A percentile compares a stretch with the other conserved stretches of the same genome.
phyloP scores from a whole-genome alignment of 1,284 basidiomycete genomes.

The Irpex sp. region DNA sequence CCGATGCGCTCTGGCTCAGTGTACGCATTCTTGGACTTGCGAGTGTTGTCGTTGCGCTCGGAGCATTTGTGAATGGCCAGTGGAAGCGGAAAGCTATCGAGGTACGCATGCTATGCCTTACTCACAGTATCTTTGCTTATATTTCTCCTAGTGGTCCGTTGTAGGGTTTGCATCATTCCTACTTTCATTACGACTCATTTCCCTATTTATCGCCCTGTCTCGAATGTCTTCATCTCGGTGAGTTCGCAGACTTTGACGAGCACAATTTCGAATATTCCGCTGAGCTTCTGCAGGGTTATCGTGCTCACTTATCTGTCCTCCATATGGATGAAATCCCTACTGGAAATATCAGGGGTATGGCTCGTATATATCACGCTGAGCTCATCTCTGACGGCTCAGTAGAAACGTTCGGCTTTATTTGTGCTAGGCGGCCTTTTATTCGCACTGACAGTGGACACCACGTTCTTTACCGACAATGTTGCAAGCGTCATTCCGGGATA shows the following conservation, averaged over 20 bases:
- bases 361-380: constrained; percentile 1
- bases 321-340: constrained; percentile 54
- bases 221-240: constrained; percentile 64
- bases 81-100: constrained; percentile 52
- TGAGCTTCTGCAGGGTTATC: constrained; percentile 44
- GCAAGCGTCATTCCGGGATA: constrained; percentile 56
- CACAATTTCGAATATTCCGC: not conserved
- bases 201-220: constrained; percentile 57
- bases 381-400: constrained; percentile 3
- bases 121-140: not conserved
- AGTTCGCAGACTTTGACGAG: constrained; percentile 13
- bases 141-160: constrained; percentile 56
- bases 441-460: constrained; percentile 53
- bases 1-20: constrained; percentile 70
- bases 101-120: constrained; percentile 34
- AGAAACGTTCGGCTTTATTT: constrained; percentile 34
- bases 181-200: constrained; percentile 64
- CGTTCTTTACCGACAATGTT: constrained; percentile 41
- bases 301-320: constrained; percentile 65
- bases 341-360: constrained; percentile 45
- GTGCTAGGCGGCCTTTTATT: constrained; percentile 42
- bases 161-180: constrained; percentile 63
- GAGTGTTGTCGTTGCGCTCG: constrained; percentile 53
- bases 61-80: constrained; percentile 53
- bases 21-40: constrained; percentile 67